Evolutionary conservation across 352 stramenopile genomes (phyloP), one percentile per base, ranked within the genome.

Genomic region (Pythium chondricola): DNA sequence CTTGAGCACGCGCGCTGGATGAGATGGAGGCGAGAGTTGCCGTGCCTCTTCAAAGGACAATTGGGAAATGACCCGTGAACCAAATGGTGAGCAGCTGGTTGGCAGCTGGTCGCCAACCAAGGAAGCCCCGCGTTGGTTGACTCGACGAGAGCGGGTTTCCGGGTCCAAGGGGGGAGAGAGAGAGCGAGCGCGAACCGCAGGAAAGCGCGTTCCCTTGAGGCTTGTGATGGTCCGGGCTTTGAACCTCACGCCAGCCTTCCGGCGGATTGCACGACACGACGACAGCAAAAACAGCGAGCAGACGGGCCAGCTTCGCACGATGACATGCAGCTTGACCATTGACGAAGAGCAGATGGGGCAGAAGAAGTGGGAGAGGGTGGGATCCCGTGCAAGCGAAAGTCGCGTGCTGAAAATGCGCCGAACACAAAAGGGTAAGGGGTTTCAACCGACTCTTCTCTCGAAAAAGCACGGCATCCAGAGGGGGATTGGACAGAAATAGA

Each of bases 51-150:
- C 39, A 58, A 42, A 49, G 14, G 51, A 47, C 51, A 58, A 58
- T 48, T 58, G 51, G 51, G 52, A 58, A 58, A 58, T 58, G 51
- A 58, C 43, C 45, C 16, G 43, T 42, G 22, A 58, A n/a, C 51
- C 51, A 58, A 58, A 52, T 58, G 51, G 51, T 43, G 35, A 58
- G 51, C 51, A 58, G 51, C 51, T 58, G 51, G 26, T 43, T 35
- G 43, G 40, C 49, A 57, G 33, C 49, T 57, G 49, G n/a, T n/a
- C n/a, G n/a, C n/a, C n/a, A n/a, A n/a, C n/a, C n/a, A n/a, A n/a
- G n/a, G n/a, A n/a, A n/a, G n/a, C n/a, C n/a, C n/a, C n/a, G n/a
- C n/a, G 41, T 24, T 4, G 41, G n/a, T 24, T n/a, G 27, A 21
- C 41, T n/a, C 27, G 13, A 36, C 24, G 25, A 47, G 25, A 47